A percentile compares a stretch with the other conserved stretches of the same genome.
phyloP scores from a whole-genome alignment of 2,329 filamentous ascomycete genomes.

The Trichoderma lentiforme region DNA sequence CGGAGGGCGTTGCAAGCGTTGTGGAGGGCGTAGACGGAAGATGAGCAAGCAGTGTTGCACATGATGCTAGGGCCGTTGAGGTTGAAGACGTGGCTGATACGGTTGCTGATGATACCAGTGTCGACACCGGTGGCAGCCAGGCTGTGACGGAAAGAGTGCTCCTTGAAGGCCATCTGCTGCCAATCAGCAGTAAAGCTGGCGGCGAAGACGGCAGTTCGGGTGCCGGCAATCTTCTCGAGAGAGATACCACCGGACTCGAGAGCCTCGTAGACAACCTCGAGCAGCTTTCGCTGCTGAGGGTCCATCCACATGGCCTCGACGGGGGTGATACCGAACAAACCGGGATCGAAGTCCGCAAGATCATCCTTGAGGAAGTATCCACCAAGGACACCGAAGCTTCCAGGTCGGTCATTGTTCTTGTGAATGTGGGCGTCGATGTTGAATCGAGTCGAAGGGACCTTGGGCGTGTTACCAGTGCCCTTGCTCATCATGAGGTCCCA shows the following conservation, averaged over 20 bases:
- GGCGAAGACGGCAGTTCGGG: constrained; percentile 18
- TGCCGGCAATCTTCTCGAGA: constrained; percentile 26
- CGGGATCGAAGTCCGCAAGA: constrained; percentile 33
- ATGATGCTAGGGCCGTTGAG: constrained; percentile 34
- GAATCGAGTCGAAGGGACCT: constrained; percentile 24
- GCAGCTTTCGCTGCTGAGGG: constrained; percentile 40
- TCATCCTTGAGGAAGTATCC: constrained; percentile 31
- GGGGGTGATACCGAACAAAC: constrained; percentile 39
- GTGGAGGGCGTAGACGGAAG: constrained; percentile 29
- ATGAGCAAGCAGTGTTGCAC: constrained; percentile 38
- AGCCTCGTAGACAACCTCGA: constrained; percentile 42
- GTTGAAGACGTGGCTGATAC: constrained; percentile 37
- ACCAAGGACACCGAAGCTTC: constrained; percentile 21
- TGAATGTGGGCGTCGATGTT: constrained; percentile 29
- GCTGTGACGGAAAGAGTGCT: constrained; percentile 9
- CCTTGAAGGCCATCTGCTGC: constrained; percentile 8
- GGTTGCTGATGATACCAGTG: constrained; percentile 35
- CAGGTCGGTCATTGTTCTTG: constrained; percentile 32
- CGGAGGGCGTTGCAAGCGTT: constrained; percentile 29
- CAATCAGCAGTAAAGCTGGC: not conserved
- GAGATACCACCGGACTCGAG: constrained; percentile 37
- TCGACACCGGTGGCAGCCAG: constrained; percentile 29
- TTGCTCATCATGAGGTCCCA: constrained; percentile 21
- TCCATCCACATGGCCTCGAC: constrained; percentile 40
- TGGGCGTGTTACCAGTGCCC: not conserved